A percentile compares a stretch with the other conserved stretches of the same genome.
phyloP scores from a whole-genome alignment of 1,139 yeast species.

The Suhomyces coccinellae region DNA sequence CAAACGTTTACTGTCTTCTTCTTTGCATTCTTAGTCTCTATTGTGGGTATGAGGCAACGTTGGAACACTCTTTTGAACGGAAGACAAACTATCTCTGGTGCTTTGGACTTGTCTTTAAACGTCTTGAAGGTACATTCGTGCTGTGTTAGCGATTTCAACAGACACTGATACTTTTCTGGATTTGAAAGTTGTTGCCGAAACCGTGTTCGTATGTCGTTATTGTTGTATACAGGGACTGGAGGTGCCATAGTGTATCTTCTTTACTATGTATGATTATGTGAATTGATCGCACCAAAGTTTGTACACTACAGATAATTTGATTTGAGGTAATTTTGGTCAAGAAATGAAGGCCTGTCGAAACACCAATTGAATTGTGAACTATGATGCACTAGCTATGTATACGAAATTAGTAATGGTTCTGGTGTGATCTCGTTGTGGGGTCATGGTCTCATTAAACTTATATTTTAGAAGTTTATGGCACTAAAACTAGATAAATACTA shows the following conservation, averaged over 20 bases:
- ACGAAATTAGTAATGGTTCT: too few species aligned
- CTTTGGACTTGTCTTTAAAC: constrained; percentile 21
- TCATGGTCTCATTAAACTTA: too few species aligned
- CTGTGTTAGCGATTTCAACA: constrained; percentile 46
- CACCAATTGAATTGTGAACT: too few species aligned
- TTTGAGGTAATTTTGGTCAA: neutral
- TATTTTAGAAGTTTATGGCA: too few species aligned
- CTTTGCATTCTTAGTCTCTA: constrained; percentile 29
- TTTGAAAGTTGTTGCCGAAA: constrained; percentile 31
- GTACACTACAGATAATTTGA: neutral
- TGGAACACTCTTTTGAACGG: constrained; percentile 57
- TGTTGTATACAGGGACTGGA: constrained; percentile 44
- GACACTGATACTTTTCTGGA: constrained; percentile 41
- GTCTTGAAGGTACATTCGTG: constrained; percentile 50
- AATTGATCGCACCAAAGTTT: neutral
- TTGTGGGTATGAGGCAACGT: constrained; percentile 41
- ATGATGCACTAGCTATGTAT: too few species aligned
- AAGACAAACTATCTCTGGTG: constrained; percentile 49
- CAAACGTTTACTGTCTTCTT: constrained; percentile 24
- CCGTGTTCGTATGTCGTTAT: constrained; percentile 29
- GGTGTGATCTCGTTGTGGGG: too few species aligned
- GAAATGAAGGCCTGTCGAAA: too few species aligned
- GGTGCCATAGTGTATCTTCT: constrained; percentile 36
- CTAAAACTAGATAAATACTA: too few species aligned
- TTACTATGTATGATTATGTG: too few species aligned